Evolutionary conservation across 352 stramenopile genomes (phyloP).

Genomic region (Bremia lactucae): DNA sequence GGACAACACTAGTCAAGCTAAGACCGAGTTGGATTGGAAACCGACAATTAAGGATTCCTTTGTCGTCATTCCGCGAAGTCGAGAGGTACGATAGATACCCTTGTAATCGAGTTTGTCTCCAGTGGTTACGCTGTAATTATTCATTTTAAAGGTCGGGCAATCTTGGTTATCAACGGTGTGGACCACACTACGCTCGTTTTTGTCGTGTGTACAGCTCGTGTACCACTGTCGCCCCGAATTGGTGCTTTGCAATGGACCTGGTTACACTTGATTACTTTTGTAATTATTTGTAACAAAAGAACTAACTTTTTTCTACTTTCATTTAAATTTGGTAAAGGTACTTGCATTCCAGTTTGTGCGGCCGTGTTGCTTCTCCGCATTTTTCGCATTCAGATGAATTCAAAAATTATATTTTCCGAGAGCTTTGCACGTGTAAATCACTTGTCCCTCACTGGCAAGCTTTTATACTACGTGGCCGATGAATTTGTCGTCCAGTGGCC

Average conservation of each 20-base stretch:
- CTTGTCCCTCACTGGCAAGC: conserved; percentile 88
- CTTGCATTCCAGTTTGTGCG: conserved; percentile 88
- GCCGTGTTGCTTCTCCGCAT: conserved; percentile 79
- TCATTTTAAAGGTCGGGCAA: conserved; percentile 92
- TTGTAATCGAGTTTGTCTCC: neutral
- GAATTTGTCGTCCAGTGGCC: conserved; percentile 93
- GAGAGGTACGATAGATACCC: conserved; percentile 52
- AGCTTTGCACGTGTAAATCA: conserved; percentile 89
- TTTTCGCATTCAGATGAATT: conserved; percentile 46
- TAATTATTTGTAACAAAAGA: neutral
- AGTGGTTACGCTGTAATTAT: too few species aligned
- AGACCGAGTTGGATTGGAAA: conserved; percentile 62
- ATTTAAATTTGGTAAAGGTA: conserved; percentile 37
- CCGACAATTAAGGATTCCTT: conserved; percentile 37
- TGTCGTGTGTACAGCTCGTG: conserved; percentile 67
- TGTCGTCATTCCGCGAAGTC: conserved; percentile 80
- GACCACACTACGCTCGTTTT: conserved; percentile 77
- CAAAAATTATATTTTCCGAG: conserved; percentile 90
- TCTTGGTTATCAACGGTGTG: conserved; percentile 85
- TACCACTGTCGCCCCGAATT: conserved; percentile 69
- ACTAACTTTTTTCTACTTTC: neutral
- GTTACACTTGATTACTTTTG: conserved; percentile 5
- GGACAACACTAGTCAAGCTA: conserved; percentile 84
- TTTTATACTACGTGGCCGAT: conserved; percentile 90
- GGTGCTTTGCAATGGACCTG: conserved; percentile 90